Evolutionary conservation across 495 filamentous ascomycete genomes (phyloP).

Genomic region (Aspergillus steynii): DNA sequence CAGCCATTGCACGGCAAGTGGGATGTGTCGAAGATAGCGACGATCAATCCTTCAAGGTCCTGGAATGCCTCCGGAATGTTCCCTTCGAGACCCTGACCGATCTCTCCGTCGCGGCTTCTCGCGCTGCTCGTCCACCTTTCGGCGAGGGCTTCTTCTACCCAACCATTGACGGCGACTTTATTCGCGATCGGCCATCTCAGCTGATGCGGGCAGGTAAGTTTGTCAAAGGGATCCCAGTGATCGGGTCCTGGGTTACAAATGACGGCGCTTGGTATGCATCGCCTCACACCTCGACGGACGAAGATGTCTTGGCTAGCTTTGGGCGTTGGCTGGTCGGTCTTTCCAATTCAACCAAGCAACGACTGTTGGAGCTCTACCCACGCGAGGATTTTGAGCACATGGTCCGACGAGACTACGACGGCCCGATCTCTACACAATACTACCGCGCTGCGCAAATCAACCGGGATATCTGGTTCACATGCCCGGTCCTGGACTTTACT

Average conservation of each 20-base stretch:
- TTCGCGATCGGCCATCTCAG: conserved; percentile 37
- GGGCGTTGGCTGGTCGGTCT: conserved; percentile 25
- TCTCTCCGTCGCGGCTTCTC: conserved; percentile 21
- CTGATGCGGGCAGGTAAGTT: conserved; percentile 34
- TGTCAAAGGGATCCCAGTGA: conserved; percentile 33
- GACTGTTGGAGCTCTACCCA: conserved; percentile 37
- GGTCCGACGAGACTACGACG: conserved; percentile 10
- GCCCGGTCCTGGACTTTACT: conserved; percentile 42
- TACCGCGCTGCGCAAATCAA: conserved; percentile 45
- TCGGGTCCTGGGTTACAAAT: conserved; percentile 34
- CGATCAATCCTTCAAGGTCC: conserved; percentile 18
- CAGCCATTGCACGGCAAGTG: conserved; percentile 25
- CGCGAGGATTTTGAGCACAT: conserved; percentile 34
- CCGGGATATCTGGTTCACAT: conserved; percentile 47
- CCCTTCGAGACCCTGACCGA: conserved; percentile 33
- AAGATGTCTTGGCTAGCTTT: conserved; percentile 29
- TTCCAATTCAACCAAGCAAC: conserved; percentile 22
- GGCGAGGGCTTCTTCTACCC: conserved; percentile 35
- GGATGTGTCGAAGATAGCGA: conserved; percentile 20
- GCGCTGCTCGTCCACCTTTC: conserved; percentile 25
- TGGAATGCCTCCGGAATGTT: conserved; percentile 33
- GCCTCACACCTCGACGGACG: conserved; percentile 21
- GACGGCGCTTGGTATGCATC: conserved; percentile 34
- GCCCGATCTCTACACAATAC: conserved; percentile 36
- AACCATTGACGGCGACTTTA: conserved; percentile 41